These are phyloP conservation scores for Turritis glabra DNA, from an alignment of 345 rosid genomes.

Conservation along the genomic window DNA sequence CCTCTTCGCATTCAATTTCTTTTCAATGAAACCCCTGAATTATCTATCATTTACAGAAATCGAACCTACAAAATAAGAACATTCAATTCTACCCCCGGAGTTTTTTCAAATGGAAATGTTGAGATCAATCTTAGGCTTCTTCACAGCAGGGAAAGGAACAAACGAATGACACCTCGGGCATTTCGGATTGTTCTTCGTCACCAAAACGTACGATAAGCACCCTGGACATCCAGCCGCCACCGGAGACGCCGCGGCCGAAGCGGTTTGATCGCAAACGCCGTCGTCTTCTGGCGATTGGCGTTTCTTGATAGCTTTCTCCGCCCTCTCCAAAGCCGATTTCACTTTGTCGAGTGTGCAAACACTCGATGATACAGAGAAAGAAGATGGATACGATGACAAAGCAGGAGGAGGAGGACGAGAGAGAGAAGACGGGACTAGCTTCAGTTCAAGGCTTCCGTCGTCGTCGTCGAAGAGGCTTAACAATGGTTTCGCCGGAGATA, in stretches of 20 bases:
- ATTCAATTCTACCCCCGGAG: background rate
- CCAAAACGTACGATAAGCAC: constrained; percentile 78
- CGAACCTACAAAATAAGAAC: background rate
- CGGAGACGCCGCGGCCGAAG: constrained; percentile 30
- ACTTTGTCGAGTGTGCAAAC: constrained; percentile 95
- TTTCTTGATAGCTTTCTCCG: constrained; percentile 51
- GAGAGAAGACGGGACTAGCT: constrained; percentile 25
- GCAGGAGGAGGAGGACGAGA: background rate
- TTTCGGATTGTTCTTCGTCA: constrained; percentile 61
- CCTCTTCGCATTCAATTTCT: background rate
- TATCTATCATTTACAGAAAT: constrained; percentile 32
- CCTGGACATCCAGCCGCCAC: constrained; percentile 80
- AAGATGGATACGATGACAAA: background rate
- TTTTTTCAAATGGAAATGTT: constrained; percentile 60
- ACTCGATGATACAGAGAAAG: constrained; percentile 37
- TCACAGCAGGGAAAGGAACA: constrained; percentile 53
- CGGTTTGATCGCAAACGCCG: constrained; percentile 10
- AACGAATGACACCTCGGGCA: constrained; percentile 76
- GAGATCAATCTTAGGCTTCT: constrained; percentile 79
- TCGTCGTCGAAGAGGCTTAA: constrained; percentile 53
- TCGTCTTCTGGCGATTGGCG: constrained; percentile 45
- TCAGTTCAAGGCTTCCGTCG: constrained; percentile 53
- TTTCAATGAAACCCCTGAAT: background rate
- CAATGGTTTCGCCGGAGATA: constrained; percentile 35
- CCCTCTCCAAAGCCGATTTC: constrained; percentile 74